Evolutionary conservation across 345 rosid genomes (phyloP).

Genomic region (Raphanus raphanistrum): DNA sequence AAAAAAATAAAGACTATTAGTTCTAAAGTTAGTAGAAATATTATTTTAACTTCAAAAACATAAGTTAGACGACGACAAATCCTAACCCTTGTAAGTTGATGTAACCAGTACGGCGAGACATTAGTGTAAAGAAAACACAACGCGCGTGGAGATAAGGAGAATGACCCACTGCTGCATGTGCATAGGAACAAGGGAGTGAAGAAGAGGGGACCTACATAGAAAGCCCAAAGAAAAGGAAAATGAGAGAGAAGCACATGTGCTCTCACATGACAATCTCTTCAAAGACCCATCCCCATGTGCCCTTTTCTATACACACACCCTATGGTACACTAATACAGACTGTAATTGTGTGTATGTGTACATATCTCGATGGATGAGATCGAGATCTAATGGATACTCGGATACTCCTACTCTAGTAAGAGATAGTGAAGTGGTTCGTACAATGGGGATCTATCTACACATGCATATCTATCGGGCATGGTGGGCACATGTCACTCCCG

Average conservation of each 20-base stretch:
- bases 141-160: slow-evolving; percentile 14
- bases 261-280: slow-evolving; percentile 31
- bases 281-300: slow-evolving; percentile 32
- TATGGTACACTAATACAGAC: background rate
- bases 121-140: background rate
- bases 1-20: background rate
- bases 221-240: slow-evolving; percentile 19
- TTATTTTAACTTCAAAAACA: background rate
- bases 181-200: slow-evolving; percentile 13
- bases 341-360: background rate
- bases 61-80: slow-evolving; percentile 9
- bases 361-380: slow-evolving; percentile 8
- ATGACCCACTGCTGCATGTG: slow-evolving; percentile 15
- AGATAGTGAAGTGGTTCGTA: slow-evolving; percentile 26
- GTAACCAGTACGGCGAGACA: slow-evolving; percentile 20
- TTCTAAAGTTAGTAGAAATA: background rate
- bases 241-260: slow-evolving; percentile 21
- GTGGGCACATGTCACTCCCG: slow-evolving; percentile 24
- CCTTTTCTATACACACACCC: background rate
- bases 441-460: slow-evolving; percentile 33
- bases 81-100: background rate
- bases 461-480: slow-evolving; percentile 30
- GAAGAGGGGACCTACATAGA: slow-evolving; percentile 9
- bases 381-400: slow-evolving; percentile 8
- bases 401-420: background rate